Conservation (phyloP, 2,329 filamentous ascomycete species). For the Botrytis aclada region DNA sequence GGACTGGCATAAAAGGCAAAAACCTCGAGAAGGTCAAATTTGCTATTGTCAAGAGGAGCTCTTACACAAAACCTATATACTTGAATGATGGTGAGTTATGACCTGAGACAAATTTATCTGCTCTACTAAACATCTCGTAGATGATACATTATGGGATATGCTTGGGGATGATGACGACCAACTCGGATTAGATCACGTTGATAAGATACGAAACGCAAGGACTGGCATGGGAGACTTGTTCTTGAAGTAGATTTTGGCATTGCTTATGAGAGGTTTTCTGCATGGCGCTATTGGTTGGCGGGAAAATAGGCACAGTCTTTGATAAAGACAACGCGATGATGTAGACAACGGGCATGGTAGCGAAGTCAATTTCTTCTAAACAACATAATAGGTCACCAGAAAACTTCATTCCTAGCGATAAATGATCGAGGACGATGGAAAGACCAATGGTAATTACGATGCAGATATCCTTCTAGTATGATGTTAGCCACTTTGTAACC, state of each 20-base stretch:
- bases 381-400: slow-evolving; percentile 17
- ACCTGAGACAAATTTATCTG: neutral
- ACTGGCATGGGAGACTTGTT: slow-evolving; percentile 64
- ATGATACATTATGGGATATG: slow-evolving; percentile 56
- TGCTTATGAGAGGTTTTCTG: slow-evolving; percentile 24
- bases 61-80: slow-evolving; percentile 77
- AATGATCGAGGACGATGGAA: slow-evolving; percentile 3
- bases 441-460: slow-evolving; percentile 8
- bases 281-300: slow-evolving; percentile 26
- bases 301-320: slow-evolving; percentile 24
- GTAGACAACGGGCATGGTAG: slow-evolving; percentile 19
- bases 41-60: slow-evolving; percentile 67
- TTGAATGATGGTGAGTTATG: slow-evolving; percentile 74
- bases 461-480: slow-evolving; percentile 14
- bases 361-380: slow-evolving; percentile 14
- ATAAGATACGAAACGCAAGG: slow-evolving; percentile 55
- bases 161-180: slow-evolving; percentile 55
- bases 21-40: slow-evolving; percentile 99
- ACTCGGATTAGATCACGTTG: slow-evolving; percentile 64
- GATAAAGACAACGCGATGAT: slow-evolving; percentile 3
- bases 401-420: slow-evolving; percentile 12
- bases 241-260: slow-evolving; percentile 42
- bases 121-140: slow-evolving; percentile 39
- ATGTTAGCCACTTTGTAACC: slow-evolving; percentile 9
- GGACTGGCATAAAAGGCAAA: slow-evolving; percentile 95